Conservation (phyloP, 768 basidiomycete genomes). For the Arthromyces matolae region DNA sequence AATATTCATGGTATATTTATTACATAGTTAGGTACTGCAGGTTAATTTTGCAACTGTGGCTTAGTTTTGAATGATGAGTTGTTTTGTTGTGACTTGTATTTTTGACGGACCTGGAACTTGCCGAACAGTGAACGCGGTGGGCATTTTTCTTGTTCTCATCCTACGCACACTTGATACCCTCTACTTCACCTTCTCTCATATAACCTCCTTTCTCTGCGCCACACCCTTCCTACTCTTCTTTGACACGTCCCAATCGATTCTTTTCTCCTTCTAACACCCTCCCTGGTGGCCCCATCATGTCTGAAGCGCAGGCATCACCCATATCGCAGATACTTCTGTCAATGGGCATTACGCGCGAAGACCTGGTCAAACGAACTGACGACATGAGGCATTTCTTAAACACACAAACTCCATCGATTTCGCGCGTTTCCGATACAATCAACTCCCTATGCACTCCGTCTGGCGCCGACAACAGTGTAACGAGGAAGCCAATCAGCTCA, state of each 20-base stretch:
- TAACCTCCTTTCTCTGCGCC: slow-evolving; percentile 1
- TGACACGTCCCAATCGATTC: slow-evolving; percentile 3
- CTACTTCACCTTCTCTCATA: background rate
- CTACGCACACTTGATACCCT: slow-evolving; percentile 8
- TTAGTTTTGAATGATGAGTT: too few species aligned
- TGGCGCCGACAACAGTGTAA: slow-evolving; percentile 31
- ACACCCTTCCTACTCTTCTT: slow-evolving; percentile 3
- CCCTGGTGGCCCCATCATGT: slow-evolving; percentile 28
- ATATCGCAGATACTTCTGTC: slow-evolving; percentile 69
- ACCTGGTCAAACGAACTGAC: slow-evolving; percentile 65
- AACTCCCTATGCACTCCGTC: slow-evolving; percentile 30
- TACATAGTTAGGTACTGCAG: too few species aligned
- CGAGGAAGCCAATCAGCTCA: slow-evolving; percentile 33
- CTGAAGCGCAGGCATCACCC: slow-evolving; percentile 50
- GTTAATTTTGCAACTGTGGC: too few species aligned
- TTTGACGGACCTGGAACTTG: slow-evolving; percentile 4
- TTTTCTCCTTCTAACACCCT: slow-evolving; percentile 2
- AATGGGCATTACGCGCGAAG: slow-evolving; percentile 75
- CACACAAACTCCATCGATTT: slow-evolving; percentile 42
- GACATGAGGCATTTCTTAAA: slow-evolving; percentile 80
- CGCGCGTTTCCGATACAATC: slow-evolving; percentile 41
- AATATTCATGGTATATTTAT: too few species aligned
- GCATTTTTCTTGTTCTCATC: slow-evolving; percentile 12
- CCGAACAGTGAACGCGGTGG: slow-evolving; percentile 6
- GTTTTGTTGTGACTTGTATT: slow-evolving; percentile 12